These are phyloP conservation scores for Talaromyces piceae DNA, from an alignment of 2,329 filamentous ascomycete species.

Conservation along the genomic window DNA sequence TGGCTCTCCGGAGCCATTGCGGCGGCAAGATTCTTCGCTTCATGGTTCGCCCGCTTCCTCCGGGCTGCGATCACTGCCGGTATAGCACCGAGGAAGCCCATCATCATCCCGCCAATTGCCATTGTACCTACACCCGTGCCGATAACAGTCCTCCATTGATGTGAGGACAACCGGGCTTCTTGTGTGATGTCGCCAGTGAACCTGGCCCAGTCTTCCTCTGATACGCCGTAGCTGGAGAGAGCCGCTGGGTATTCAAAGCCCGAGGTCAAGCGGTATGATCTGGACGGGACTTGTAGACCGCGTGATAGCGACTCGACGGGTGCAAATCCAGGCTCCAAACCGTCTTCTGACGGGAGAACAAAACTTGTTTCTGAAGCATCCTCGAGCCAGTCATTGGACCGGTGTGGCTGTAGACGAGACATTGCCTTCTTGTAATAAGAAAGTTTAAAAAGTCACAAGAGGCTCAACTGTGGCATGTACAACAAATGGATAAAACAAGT, in stretches of 20 bases:
- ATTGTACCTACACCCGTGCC: constrained; percentile 23
- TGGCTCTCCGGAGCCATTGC: constrained; percentile 13
- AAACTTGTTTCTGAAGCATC: constrained; percentile 9
- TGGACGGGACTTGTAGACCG: constrained; percentile 26
- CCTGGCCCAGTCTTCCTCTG: constrained; percentile 17
- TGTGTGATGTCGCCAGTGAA: constrained; percentile 23
- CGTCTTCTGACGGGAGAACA: constrained; percentile 12
- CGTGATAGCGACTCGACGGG: constrained; percentile 14
- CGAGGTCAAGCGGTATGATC: constrained; percentile 19
- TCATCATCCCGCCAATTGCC: constrained; percentile 23
- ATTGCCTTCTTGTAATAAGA: too few species aligned
- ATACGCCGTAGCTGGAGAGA: constrained; percentile 17
- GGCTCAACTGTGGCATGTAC: too few species aligned
- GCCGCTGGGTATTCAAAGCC: constrained; percentile 25
- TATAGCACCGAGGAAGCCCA: constrained; percentile 23
- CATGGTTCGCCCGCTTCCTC: constrained; percentile 15
- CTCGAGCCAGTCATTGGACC: neutral
- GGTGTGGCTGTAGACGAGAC: neutral
- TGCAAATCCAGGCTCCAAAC: constrained; percentile 16
- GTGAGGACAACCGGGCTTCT: constrained; percentile 20
- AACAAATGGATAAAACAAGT: too few species aligned
- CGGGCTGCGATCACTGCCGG: constrained; percentile 20
- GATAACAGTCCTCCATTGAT: constrained; percentile 24
- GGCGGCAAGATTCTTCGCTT: constrained; percentile 20
- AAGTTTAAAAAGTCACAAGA: too few species aligned